phyloP scores from a whole-genome alignment of 192 early-diverging fungal genomes.

The Coemansia asiatica region DNA sequence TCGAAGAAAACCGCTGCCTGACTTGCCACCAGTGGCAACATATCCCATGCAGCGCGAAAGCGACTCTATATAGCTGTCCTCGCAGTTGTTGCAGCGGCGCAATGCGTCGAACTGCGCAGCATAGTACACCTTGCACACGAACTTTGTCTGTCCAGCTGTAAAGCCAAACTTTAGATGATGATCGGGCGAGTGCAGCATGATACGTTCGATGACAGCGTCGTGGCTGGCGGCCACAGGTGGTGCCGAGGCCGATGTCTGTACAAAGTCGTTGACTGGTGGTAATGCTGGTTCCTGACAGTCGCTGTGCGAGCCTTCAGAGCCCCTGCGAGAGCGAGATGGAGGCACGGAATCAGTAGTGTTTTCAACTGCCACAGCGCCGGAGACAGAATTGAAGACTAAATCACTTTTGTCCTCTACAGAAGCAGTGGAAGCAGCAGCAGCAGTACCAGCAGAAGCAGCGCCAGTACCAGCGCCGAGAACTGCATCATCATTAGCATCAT shows the following conservation, averaged over 20 bases:
- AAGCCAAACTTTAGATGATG: slow-evolving; percentile 59
- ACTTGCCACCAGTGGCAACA: slow-evolving; percentile 85
- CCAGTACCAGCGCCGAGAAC: neutral
- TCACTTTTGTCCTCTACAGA: too few relatives aligned
- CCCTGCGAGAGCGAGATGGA: neutral
- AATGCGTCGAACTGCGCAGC: slow-evolving; percentile 91
- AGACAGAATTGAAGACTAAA: too few relatives aligned
- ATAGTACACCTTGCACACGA: slow-evolving; percentile 89
- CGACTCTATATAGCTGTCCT: slow-evolving; percentile 80
- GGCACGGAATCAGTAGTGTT: neutral
- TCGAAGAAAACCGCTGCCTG: slow-evolving; percentile 87
- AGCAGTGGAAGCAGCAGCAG: too few relatives aligned
- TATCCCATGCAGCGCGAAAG: slow-evolving; percentile 85
- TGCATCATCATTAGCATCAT: neutral
- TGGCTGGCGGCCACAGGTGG: slow-evolving; percentile 8
- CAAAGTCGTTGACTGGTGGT: slow-evolving; percentile 34
- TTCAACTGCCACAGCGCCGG: neutral
- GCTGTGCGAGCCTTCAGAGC: slow-evolving; percentile 1
- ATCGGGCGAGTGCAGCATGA: slow-evolving; percentile 36
- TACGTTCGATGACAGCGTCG: slow-evolving; percentile 29
- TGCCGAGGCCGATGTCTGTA: slow-evolving; percentile 6
- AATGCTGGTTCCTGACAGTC: neutral
- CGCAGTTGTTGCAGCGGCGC: slow-evolving; percentile 79
- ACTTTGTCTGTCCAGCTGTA: slow-evolving; percentile 70
- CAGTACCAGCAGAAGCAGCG: too few relatives aligned